Evolutionary conservation across 1,139 yeast species (phyloP), one percentile per base, ranked within the genome.

Genomic region (Hyphopichia wangnamkhiaoensis): DNA sequence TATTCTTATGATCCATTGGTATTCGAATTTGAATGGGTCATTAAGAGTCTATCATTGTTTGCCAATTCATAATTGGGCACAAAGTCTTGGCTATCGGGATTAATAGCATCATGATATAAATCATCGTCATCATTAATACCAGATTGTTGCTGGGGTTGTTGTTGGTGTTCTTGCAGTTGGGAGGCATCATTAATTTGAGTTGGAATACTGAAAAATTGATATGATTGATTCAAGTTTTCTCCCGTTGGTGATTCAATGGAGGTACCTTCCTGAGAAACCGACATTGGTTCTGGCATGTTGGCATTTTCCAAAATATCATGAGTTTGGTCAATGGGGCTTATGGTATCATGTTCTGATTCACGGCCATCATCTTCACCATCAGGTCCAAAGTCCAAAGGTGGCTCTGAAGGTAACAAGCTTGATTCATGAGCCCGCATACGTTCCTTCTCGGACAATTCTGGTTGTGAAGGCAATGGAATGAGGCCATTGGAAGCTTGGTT

Each of bases 351-450:
- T 3, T 24, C 35, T 5, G 25, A 17, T 5, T 7, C 29, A 9
- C 34, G 36, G 21, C 37, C 45, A 6, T 46, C 49, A n/a, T 46
- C 46, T 7, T 47, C 56, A 14, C n/a, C n/a, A n/a, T n/a, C n/a
- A n/a, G n/a, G n/a, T 54, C 63, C 12, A 10, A 54, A 54, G 21
- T 53, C 65, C 19, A 61, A 49, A 3, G 65, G 72, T 1, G 88
- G 87, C 28, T 75, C 81, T 0, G 88, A 80, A 0, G 90, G 89
- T 27, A 82, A 53, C 31, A 83, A 63, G 12, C 84, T 72, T 25
- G 72, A 70, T 52, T 82, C 89, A 42, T 71, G 71, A 14, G 71
- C 64, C 42, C 74, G 65, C 52, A 82, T 59, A 19, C 71, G 54
- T 44, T 81, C 84, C 54, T 83, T 82, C 42, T 82, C 89, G 1